phyloP scores from a whole-genome alignment of 2,329 filamentous ascomycete species.

The Microdochium nivale region DNA sequence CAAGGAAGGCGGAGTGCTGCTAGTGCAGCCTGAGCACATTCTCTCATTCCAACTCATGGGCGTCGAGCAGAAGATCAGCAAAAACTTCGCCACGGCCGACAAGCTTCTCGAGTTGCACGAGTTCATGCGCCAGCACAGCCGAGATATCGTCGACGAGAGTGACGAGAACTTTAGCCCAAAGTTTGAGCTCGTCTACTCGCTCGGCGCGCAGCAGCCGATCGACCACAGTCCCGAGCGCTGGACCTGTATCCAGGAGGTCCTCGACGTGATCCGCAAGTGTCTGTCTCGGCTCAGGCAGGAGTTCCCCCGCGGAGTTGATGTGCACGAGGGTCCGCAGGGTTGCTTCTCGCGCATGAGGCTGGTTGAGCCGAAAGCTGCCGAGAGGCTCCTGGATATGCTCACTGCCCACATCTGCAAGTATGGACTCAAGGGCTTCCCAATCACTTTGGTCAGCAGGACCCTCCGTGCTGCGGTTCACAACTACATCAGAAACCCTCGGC shows the following conservation, averaged over 20 bases:
- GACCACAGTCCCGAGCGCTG: conserved; percentile 48
- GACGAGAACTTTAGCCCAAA: conserved; percentile 54
- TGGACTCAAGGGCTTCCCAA: conserved; percentile 32
- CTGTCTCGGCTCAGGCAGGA: conserved; percentile 16
- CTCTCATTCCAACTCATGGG: conserved; percentile 57
- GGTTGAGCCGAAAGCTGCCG: conserved; percentile 23
- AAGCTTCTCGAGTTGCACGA: conserved; percentile 31
- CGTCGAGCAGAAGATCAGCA: conserved; percentile 34
- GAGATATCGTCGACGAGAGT: conserved; percentile 57
- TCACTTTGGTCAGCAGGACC: conserved; percentile 22
- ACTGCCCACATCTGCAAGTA: conserved; percentile 30
- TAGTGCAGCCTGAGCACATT: conserved; percentile 56
- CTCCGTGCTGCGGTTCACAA: conserved; percentile 22
- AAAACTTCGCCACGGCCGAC: conserved; percentile 16
- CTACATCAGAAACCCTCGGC: conserved; percentile 33
- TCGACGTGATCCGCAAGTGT: conserved; percentile 30
- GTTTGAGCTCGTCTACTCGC: conserved; percentile 56
- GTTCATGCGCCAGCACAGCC: conserved; percentile 31
- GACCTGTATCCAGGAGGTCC: conserved; percentile 42
- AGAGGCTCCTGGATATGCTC: conserved; percentile 20
- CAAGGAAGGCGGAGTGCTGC: conserved; percentile 40
- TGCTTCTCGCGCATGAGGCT: conserved; percentile 41
- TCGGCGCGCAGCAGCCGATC: conserved; percentile 41
- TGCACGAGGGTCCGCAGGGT: conserved; percentile 19
- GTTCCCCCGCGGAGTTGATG: conserved; percentile 32